Evolutionary conservation across 2,329 filamentous ascomycete genomes (phyloP).

Genomic region (Cladosporium sp.): DNA sequence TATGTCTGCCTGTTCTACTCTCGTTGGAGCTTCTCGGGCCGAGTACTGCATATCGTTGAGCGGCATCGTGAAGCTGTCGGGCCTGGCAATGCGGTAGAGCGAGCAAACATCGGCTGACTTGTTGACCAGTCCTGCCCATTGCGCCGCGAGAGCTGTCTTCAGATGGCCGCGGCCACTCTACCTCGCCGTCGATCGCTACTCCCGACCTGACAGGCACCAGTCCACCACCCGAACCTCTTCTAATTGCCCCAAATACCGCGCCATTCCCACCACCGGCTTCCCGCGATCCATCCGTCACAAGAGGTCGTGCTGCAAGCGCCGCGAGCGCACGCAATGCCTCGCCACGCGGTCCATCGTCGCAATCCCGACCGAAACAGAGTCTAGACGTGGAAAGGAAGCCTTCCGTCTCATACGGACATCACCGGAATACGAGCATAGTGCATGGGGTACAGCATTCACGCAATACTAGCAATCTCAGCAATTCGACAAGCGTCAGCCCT

Average conservation of each 20-base stretch:
- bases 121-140: slow-evolving; percentile 14
- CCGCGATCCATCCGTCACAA: slow-evolving; percentile 47
- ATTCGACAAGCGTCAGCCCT: slow-evolving; percentile 73
- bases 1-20: not conserved
- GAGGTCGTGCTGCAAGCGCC: slow-evolving; percentile 48
- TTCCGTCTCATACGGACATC: slow-evolving; percentile 72
- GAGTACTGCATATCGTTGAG: not conserved
- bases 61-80: not conserved
- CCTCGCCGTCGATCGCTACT: slow-evolving; percentile 12
- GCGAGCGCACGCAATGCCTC: slow-evolving; percentile 44
- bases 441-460: slow-evolving; percentile 91
- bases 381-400: slow-evolving; percentile 49
- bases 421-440: slow-evolving; percentile 94
- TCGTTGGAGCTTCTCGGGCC: not conserved
- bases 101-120: not conserved
- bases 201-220: slow-evolving; percentile 25
- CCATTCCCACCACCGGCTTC: slow-evolving; percentile 22
- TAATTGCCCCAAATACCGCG: slow-evolving; percentile 33
- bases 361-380: slow-evolving; percentile 40
- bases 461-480: slow-evolving; percentile 82
- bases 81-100: not conserved
- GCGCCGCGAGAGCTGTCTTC: slow-evolving; percentile 17
- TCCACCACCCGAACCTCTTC: slow-evolving; percentile 36
- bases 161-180: slow-evolving; percentile 17
- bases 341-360: slow-evolving; percentile 45